phyloP scores from a whole-genome alignment of 805 yeast genomes.

The Metschnikowia baotianmanensis region DNA sequence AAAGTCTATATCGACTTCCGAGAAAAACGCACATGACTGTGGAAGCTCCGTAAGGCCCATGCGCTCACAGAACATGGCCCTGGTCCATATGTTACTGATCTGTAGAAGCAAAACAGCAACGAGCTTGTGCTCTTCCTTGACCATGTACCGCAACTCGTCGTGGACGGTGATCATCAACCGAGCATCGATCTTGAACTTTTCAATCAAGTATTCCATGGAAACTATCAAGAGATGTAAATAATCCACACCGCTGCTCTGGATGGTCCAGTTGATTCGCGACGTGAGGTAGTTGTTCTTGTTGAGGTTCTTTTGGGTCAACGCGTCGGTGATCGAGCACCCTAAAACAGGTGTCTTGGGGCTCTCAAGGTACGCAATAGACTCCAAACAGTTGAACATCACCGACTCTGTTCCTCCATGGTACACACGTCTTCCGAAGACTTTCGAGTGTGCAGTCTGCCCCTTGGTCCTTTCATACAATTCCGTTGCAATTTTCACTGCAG shows the following conservation, averaged over 20 bases:
- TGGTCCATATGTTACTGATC: conserved; percentile 89
- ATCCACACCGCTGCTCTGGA: conserved; percentile 97
- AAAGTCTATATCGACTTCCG: conserved; percentile 87
- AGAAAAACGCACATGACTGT: conserved; percentile 92
- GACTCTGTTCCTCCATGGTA: conserved; percentile 95
- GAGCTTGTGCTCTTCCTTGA: conserved; percentile 69
- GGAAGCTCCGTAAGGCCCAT: conserved; percentile 88
- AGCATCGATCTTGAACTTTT: conserved; percentile 65
- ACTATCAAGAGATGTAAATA: conserved; percentile 81
- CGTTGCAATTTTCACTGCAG: conserved; percentile 64
- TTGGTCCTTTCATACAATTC: conserved; percentile 78
- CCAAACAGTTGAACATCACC: conserved; percentile 84
- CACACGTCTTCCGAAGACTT: conserved; percentile 26
- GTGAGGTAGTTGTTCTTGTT: conserved; percentile 69
- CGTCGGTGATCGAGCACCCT: conserved; percentile 91
- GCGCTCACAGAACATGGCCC: conserved; percentile 93
- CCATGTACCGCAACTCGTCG: conserved; percentile 87
- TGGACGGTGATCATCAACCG: conserved; percentile 86
- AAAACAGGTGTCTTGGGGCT: conserved; percentile 86
- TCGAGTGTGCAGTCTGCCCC: conserved; percentile 45
- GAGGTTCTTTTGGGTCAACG: conserved; percentile 65
- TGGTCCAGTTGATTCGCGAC: conserved; percentile 94
- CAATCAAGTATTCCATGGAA: conserved; percentile 80
- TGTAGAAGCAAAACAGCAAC: conserved; percentile 81
- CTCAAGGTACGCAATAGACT: conserved; percentile 77